Evolutionary conservation across 2,329 filamentous ascomycete genomes (phyloP).

Genomic region (Plectosphaerella sp.): DNA sequence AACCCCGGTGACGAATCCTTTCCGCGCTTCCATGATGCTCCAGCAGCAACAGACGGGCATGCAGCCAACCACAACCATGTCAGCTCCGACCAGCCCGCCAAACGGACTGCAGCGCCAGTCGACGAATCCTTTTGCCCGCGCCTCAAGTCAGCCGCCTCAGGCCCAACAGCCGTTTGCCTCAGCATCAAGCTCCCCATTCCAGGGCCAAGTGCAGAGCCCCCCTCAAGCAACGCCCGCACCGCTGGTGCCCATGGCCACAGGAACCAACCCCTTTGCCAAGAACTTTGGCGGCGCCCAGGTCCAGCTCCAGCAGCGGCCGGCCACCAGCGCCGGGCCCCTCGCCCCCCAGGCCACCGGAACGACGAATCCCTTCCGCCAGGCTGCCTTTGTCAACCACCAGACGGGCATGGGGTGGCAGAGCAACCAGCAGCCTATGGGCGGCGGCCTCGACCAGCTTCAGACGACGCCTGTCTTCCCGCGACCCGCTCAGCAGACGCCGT

Average conservation of each 20-base stretch:
- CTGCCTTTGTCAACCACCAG: constrained; percentile 81
- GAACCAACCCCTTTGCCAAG: constrained; percentile 57
- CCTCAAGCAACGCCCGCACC: constrained; percentile 30
- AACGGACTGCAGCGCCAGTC: constrained; percentile 49
- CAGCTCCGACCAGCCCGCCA: constrained; percentile 24
- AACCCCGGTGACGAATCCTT: constrained; percentile 76
- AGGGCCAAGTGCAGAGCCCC: constrained; percentile 27
- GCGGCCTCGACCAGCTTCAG: constrained; percentile 71
- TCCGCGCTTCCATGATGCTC: constrained; percentile 84
- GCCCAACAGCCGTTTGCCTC: constrained; percentile 27
- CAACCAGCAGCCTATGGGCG: constrained; percentile 72
- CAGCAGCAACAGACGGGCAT: constrained; percentile 48
- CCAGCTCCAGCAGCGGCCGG: constrained; percentile 35
- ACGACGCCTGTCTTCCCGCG: constrained; percentile 85
- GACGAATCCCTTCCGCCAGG: constrained; percentile 93
- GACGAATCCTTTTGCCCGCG: constrained; percentile 85
- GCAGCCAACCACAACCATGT: constrained; percentile 29
- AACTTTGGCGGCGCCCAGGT: constrained; percentile 25
- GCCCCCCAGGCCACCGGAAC: constrained; percentile 77
- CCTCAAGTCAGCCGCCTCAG: constrained; percentile 18
- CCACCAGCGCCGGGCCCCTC: constrained; percentile 44
- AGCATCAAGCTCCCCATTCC: constrained; percentile 34
- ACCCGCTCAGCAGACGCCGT: constrained; percentile 60
- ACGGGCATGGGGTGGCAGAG: constrained; percentile 89
- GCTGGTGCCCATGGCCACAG: constrained; percentile 45